These are phyloP conservation scores for Colletotrichum gloeosporioides DNA, from an alignment of 2,329 filamentous ascomycete species.

Conservation along the genomic window DNA sequence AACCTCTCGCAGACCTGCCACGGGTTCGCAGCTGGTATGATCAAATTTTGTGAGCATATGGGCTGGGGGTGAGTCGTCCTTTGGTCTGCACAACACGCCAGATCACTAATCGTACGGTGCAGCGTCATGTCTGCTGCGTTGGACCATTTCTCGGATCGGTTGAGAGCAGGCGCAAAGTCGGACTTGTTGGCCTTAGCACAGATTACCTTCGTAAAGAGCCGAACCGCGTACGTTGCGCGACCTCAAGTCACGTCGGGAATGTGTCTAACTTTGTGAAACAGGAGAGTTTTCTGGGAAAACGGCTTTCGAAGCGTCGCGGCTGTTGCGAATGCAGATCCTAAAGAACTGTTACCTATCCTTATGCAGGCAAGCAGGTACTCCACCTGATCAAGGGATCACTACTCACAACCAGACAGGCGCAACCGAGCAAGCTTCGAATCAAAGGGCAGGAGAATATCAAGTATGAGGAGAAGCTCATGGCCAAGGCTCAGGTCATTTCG, in stretches of 20 bases:
- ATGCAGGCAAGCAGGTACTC: slow-evolving; percentile 60
- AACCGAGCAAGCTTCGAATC: slow-evolving; percentile 67
- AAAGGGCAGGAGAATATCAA: slow-evolving; percentile 63
- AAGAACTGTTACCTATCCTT: slow-evolving; percentile 73
- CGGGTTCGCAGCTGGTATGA: slow-evolving; percentile 79
- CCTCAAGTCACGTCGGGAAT: background rate
- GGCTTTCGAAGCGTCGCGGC: slow-evolving; percentile 72
- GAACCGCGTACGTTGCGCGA: slow-evolving; percentile 62
- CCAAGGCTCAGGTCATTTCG: slow-evolving; percentile 72
- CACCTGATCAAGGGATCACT: background rate
- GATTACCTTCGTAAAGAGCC: slow-evolving; percentile 78
- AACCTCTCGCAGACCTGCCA: slow-evolving; percentile 76
- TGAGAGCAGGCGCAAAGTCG: slow-evolving; percentile 73
- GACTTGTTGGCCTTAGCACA: slow-evolving; percentile 75
- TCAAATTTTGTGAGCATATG: slow-evolving; percentile 82
- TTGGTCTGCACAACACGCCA: background rate
- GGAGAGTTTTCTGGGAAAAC: slow-evolving; percentile 75
- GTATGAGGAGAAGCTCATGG: slow-evolving; percentile 67
- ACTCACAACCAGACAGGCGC: slow-evolving; percentile 53
- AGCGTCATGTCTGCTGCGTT: slow-evolving; percentile 74
- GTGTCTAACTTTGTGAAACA: slow-evolving; percentile 22
- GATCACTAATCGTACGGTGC: slow-evolving; percentile 5
- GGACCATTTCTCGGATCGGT: slow-evolving; percentile 76
- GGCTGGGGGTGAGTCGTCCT: slow-evolving; percentile 64
- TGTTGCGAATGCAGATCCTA: slow-evolving; percentile 71